Base-by-base conservation (phyloP, 2,329 filamentous ascomycete species). In the Penicillium sp. region DNA sequence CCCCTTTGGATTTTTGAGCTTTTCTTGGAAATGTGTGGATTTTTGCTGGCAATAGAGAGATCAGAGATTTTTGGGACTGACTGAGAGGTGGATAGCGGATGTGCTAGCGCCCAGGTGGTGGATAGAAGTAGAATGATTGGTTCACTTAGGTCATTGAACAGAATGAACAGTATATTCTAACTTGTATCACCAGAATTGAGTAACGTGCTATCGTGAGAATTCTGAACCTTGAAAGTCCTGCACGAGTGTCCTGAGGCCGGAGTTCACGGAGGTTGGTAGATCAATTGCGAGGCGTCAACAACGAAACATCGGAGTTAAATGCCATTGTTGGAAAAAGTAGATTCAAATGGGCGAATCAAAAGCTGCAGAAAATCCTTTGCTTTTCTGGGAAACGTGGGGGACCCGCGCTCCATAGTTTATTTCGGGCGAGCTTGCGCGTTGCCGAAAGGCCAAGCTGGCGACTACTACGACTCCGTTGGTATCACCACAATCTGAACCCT, bases 371-470 rank as follows among this genome's bases (percentile, higher is more conserved):
- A 59, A 50, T 45, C 35, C 44, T 33, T 52, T 39, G 33, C 19
- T 6, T 27, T 29, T 39, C 23, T 27, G 31, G 29, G 19, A 44
- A 53, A 39, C 42, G 57, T 57, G 49, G 52, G 52, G 35, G 31
- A 37, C 57, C 27, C 27, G 55, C 14, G 44, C 58, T 61, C 58
- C 62, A 48, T 53, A 57, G 52, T 59, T 55, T 43, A 59, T 54
- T 54, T 62, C 42, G 46, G 53, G 48, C 45, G 49, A 42, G 57
- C 56, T 64, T 64, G 62, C 63, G 65, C 54, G 61, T 61, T 59
- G 56, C 60, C 47, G 62, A 61, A 67, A 67, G 65, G 65, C 58
- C 65, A 67, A 65, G 65, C 65, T 67, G 65, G 65, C 65, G 61
- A 62, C 62, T 62, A 55, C 49, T 29, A 26, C 27, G 19, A 19